phyloP scores from a whole-genome alignment of 164 flowering plant genomes.

The Nymphaea colorata region DNA sequence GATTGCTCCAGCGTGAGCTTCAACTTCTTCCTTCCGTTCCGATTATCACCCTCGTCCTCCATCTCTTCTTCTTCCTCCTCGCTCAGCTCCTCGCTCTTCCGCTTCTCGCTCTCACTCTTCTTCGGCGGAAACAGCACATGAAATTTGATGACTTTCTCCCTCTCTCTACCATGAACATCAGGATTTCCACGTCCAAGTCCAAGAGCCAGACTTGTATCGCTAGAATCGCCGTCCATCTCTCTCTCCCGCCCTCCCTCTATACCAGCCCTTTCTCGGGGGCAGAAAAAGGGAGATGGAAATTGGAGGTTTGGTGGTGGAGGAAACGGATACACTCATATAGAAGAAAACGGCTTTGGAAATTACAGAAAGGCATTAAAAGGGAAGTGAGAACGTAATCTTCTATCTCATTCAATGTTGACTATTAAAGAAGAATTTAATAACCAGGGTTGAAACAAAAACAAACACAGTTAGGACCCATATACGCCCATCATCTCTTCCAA shows the following conservation, averaged over 20 bases:
- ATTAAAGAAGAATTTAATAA: background rate
- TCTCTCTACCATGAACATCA: background rate
- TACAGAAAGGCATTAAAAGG: background rate
- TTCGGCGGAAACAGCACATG: constrained; percentile 12
- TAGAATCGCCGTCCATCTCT: constrained; percentile 6
- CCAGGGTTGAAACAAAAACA: background rate
- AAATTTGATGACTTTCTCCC: constrained; percentile 4
- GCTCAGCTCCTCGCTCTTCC: background rate
- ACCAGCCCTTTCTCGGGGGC: no score
- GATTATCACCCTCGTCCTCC: constrained; percentile 1
- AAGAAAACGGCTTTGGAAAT: background rate
- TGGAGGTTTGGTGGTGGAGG: no score
- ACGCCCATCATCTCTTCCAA: background rate
- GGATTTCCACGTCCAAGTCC: constrained; percentile 6
- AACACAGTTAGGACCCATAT: no score
- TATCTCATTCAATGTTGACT: background rate
- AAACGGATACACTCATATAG: no score
- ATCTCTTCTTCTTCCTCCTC: constrained; percentile 6
- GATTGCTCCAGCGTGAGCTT: constrained; percentile 34
- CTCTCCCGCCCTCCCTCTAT: background rate
- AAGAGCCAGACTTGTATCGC: constrained; percentile 10
- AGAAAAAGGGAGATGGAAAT: no score
- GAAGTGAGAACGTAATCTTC: background rate
- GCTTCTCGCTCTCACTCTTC: constrained; percentile 2
- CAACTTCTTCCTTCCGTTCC: constrained; percentile 20